Evolutionary conservation across 2,329 filamentous ascomycete species (phyloP).

Genomic region (Verticillium isaacii): DNA sequence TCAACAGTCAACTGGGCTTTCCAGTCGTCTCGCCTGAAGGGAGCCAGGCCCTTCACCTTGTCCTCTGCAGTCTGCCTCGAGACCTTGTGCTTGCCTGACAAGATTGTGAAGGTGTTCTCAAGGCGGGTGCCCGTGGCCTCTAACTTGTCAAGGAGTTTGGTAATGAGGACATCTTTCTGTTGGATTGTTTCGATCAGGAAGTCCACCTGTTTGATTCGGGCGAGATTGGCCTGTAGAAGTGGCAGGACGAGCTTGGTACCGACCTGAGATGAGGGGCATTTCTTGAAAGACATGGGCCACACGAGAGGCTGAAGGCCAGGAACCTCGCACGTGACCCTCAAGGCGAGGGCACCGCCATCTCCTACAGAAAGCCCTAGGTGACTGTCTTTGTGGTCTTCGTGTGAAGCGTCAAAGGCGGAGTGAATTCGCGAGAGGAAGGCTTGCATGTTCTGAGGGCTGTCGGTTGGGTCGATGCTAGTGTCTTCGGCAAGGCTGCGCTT

Average conservation of each 20-base stretch:
- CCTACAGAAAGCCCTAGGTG: constrained; percentile 35
- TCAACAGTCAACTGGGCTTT: constrained; percentile 19
- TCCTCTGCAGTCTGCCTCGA: constrained; percentile 38
- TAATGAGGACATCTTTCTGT: constrained; percentile 48
- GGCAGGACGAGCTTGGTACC: constrained; percentile 47
- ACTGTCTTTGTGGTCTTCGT: constrained; percentile 37
- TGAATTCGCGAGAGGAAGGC: constrained; percentile 62
- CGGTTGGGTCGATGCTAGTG: constrained; percentile 69
- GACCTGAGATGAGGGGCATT: constrained; percentile 34
- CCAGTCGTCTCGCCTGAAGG: constrained; percentile 39
- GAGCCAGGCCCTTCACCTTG: constrained; percentile 46
- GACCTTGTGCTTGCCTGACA: constrained; percentile 40
- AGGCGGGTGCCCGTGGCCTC: constrained; percentile 45
- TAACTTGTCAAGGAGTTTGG: constrained; percentile 48
- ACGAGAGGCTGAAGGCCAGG: constrained; percentile 59
- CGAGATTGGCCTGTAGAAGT: constrained; percentile 41
- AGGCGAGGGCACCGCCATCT: constrained; percentile 34
- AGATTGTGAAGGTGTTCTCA: constrained; percentile 47
- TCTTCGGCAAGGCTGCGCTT: constrained; percentile 56
- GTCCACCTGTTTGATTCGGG: constrained; percentile 32
- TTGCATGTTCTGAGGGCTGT: constrained; percentile 61
- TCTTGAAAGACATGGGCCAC: constrained; percentile 60
- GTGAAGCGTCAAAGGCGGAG: constrained; percentile 43
- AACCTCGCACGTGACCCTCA: constrained; percentile 56
- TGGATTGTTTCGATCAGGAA: constrained; percentile 36